Evolutionary conservation across 129 eudicot genomes (phyloP).

Genomic region (Kitagawia praeruptora): DNA sequence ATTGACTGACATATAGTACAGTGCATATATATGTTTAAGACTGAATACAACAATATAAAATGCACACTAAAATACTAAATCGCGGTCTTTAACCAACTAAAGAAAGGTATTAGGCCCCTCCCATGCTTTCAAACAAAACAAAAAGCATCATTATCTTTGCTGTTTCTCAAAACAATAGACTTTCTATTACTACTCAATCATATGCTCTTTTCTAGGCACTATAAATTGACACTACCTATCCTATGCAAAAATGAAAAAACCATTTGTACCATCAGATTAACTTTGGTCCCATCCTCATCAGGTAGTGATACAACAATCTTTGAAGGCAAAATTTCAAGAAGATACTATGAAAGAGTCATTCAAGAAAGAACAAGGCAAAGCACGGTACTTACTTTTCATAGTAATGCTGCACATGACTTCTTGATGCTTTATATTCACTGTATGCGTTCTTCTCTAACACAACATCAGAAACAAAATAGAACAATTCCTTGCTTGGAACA

Average conservation of each 20-base stretch:
- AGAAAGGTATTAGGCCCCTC: not conserved
- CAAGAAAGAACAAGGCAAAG: not conserved
- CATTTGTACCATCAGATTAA: not conserved
- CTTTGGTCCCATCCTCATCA: not conserved
- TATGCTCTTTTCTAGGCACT: not conserved
- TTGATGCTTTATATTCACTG: slow-evolving; percentile 37
- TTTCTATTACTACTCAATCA: not conserved
- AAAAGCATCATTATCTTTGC: not conserved
- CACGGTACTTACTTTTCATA: slow-evolving; percentile 40
- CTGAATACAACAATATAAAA: not conserved
- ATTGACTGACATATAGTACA: not conserved
- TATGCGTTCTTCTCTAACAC: slow-evolving; percentile 42
- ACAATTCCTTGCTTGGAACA: slow-evolving; percentile 60
- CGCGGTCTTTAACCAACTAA: not conserved
- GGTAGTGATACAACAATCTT: not conserved
- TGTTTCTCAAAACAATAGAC: not conserved
- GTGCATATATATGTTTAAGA: not conserved
- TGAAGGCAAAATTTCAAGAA: not conserved
- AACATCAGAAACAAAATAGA: slow-evolving; percentile 72
- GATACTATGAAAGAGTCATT: not conserved
- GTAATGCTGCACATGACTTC: slow-evolving; percentile 41
- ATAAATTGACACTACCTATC: too few relatives aligned
- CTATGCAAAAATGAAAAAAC: not conserved
- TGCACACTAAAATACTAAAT: not conserved
- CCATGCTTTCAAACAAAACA: not conserved